Evolutionary conservation across 2,329 filamentous ascomycete genomes (phyloP).

Genomic region (Cladosporium sp.): DNA sequence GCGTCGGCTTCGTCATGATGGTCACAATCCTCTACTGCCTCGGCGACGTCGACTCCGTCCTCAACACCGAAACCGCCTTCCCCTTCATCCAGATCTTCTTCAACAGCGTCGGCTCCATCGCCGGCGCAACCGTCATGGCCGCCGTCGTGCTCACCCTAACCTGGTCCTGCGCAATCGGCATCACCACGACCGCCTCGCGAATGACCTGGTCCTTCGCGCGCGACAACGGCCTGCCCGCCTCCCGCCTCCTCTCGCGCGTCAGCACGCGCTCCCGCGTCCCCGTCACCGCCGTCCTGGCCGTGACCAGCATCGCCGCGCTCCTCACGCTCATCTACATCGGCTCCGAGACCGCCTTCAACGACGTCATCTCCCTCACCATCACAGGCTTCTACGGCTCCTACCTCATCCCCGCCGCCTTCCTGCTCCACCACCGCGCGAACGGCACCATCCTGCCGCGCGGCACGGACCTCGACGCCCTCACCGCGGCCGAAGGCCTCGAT

Average conservation of each 20-base stretch:
- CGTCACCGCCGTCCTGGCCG: slow-evolving; percentile 33
- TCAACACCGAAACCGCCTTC: slow-evolving; percentile 40
- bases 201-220: slow-evolving; percentile 39
- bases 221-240: slow-evolving; percentile 36
- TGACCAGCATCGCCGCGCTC: slow-evolving; percentile 47
- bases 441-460: slow-evolving; percentile 35
- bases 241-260: slow-evolving; percentile 32
- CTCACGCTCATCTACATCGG: slow-evolving; percentile 40
- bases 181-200: slow-evolving; percentile 36
- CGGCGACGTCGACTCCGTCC: slow-evolving; percentile 35
- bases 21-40: slow-evolving; percentile 41
- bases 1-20: slow-evolving; percentile 41
- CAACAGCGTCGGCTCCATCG: slow-evolving; percentile 38
- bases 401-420: slow-evolving; percentile 33
- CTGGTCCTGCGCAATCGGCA: slow-evolving; percentile 30
- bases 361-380: slow-evolving; percentile 39
- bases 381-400: slow-evolving; percentile 42
- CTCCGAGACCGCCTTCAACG: slow-evolving; percentile 38
- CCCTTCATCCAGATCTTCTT: slow-evolving; percentile 48
- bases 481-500: background rate
- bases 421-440: slow-evolving; percentile 38
- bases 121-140: slow-evolving; percentile 43
- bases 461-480: slow-evolving; percentile 18
- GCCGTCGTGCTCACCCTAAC: slow-evolving; percentile 35
- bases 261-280: slow-evolving; percentile 24